These are phyloP conservation scores for Malassezia restricta DNA, from an alignment of 1,284 basidiomycete genomes.

Conservation along the genomic window DNA sequence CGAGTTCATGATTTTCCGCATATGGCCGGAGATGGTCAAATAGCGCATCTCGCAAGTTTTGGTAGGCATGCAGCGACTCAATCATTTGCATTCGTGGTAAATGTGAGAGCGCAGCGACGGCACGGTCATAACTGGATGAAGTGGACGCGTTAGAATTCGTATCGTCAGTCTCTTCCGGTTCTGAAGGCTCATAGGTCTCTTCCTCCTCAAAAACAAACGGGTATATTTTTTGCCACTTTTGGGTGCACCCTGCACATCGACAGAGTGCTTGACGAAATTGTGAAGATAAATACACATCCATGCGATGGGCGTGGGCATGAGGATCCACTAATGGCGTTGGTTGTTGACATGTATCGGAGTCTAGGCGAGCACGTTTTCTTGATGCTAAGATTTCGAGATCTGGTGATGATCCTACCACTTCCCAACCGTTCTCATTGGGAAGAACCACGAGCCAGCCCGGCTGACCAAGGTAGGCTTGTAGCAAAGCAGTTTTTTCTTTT, in stretches of 20 bases:
- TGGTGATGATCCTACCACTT: not conserved
- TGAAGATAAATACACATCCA: not conserved
- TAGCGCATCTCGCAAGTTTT: slow-evolving; percentile 42
- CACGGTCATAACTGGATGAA: slow-evolving; percentile 46
- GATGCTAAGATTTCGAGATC: not conserved
- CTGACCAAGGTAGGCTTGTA: slow-evolving; percentile 29
- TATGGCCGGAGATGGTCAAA: slow-evolving; percentile 46
- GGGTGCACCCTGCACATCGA: slow-evolving; percentile 33
- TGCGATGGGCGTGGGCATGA: not conserved
- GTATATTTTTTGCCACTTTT: slow-evolving; percentile 20
- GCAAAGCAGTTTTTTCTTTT: slow-evolving; percentile 16
- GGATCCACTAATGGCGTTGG: not conserved
- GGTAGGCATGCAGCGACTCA: slow-evolving; percentile 45
- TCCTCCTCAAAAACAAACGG: slow-evolving; percentile 46
- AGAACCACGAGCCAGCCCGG: slow-evolving; percentile 27
- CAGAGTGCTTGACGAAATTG: slow-evolving; percentile 44
- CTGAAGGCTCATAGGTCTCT: slow-evolving; percentile 44
- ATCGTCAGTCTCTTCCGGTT: slow-evolving; percentile 8
- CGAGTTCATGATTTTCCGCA: slow-evolving; percentile 40
- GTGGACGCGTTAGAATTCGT: slow-evolving; percentile 22
- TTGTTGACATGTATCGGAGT: not conserved
- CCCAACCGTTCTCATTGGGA: not conserved
- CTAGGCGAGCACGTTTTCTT: not conserved
- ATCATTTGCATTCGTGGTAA: slow-evolving; percentile 47
- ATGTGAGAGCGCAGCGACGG: slow-evolving; percentile 43